Evolutionary conservation across 257 asterid genomes (phyloP).

Genomic region (Asclepias syriaca): DNA sequence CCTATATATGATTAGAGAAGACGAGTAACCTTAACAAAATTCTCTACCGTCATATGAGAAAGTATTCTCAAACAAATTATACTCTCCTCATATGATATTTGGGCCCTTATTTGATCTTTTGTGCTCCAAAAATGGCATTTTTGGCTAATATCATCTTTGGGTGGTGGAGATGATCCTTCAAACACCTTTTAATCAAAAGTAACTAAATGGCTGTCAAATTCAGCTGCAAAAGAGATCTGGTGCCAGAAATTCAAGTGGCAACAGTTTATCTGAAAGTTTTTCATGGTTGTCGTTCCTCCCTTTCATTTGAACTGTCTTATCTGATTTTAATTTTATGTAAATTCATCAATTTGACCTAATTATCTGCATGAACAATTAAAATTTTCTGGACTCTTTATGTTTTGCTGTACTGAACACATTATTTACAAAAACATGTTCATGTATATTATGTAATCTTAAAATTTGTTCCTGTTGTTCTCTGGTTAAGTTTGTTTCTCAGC

Average conservation of each 20-base stretch:
- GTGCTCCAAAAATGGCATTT: background rate
- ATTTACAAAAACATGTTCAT: background rate
- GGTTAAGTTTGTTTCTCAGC: background rate
- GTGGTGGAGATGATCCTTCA: background rate
- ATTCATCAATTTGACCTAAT: constrained; percentile 3
- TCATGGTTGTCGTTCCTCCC: background rate
- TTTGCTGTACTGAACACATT: background rate
- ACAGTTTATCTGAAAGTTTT: background rate
- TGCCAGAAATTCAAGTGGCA: background rate
- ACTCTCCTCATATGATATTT: background rate
- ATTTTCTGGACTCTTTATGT: background rate
- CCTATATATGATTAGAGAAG: background rate
- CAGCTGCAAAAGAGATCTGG: background rate
- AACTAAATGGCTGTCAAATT: background rate
- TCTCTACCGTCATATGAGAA: background rate
- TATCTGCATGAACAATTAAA: background rate
- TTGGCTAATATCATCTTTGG: background rate
- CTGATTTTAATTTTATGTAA: background rate
- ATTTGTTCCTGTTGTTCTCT: background rate
- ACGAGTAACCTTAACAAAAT: background rate
- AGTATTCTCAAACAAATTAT: background rate
- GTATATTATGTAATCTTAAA: background rate
- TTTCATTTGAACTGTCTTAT: background rate
- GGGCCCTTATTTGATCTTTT: background rate
- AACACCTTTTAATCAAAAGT: background rate